A percentile compares a stretch with the other conserved stretches of the same genome.
Conservation (phyloP, 768 basidiomycete species). For the Panus rudis region DNA sequence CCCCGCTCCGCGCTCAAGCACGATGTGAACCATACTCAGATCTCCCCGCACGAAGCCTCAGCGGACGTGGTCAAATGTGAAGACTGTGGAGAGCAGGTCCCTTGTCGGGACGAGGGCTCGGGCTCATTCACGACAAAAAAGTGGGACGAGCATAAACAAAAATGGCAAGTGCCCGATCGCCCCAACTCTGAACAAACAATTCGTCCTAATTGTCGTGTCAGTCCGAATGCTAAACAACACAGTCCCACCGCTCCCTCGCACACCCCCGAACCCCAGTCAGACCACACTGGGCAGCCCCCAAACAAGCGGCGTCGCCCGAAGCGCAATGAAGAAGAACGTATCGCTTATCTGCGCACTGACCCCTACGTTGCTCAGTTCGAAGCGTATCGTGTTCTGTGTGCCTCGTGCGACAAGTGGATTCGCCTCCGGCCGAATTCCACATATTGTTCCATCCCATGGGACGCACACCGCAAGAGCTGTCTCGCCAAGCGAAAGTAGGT, state of each 20-base stretch:
- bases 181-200: background rate
- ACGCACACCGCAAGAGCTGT: conserved; percentile 79
- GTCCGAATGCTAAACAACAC: conserved; percentile 14
- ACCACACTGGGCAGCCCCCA: conserved; percentile 10
- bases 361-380: conserved; percentile 78
- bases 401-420: conserved; percentile 81
- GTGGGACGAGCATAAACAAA: conserved; percentile 58
- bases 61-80: conserved; percentile 61
- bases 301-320: conserved; percentile 65
- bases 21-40: conserved; percentile 2
- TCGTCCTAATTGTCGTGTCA: conserved; percentile 2
- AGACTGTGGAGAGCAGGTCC: conserved; percentile 51
- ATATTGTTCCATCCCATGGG: conserved; percentile 86
- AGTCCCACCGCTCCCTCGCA: conserved; percentile 7
- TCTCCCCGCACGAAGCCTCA: conserved; percentile 49
- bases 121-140: conserved; percentile 60
- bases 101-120: conserved; percentile 58
- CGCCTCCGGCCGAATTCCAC: conserved; percentile 80
- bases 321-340: conserved; percentile 71
- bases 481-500: conserved; percentile 70
- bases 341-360: conserved; percentile 59
- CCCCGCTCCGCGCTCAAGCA: conserved; percentile 5
- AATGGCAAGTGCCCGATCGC: conserved; percentile 39
- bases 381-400: conserved; percentile 73
- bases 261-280: conserved; percentile 10